Base-by-base conservation (phyloP, 306 rosid genomes). In the Leucaena leucocephala region DNA sequence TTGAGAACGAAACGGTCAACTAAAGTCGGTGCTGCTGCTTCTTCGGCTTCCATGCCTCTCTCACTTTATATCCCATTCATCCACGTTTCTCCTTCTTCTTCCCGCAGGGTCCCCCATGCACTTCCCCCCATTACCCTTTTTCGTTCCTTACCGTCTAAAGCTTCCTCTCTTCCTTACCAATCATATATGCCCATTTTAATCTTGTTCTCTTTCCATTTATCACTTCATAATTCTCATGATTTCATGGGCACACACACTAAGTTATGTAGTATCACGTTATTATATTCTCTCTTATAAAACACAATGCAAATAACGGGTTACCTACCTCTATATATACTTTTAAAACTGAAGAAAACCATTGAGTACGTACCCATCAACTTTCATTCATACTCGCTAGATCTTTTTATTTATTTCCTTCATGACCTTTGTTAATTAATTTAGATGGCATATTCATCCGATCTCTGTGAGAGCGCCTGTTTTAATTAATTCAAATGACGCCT, bases 1-100 rank as follows among this genome's bases (percentile, higher is more conserved):
- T 58, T 58, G 15, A 2, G 44, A 90, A 82, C 81, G 79, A 80
- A 82, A 43, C 67, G 72, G 65, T 49, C 84, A 64, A 43, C 62
- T 64, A 84, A 84, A 74, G 77, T 52, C 59, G 71, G 68, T 76
- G 77, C 67, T 83, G 58, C 78, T 82, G 1, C 59, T 54, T 16
- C 59, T 16, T 54, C 6, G 10, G 11, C 27, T 54, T 52, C 58
- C 58, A 52, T 17, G 22, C 11, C 22, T 17, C 22, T 16, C 27
- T 50, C 3, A 2, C 22, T 54, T 54, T 54, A 54, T 54, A 54
- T 54, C 59, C 27, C 27, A 15, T 7, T 52, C 59, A 2, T 54
- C 39, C 39, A 36, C 39, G 39, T 36, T 36, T 42, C 45, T 42
- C 63, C 13, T 57, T 7, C 61, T 19, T 16, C 61, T 6, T 7